These are phyloP conservation scores for Galeopsis tetrahit DNA, from an alignment of 257 asterid species.

Conservation along the genomic window DNA sequence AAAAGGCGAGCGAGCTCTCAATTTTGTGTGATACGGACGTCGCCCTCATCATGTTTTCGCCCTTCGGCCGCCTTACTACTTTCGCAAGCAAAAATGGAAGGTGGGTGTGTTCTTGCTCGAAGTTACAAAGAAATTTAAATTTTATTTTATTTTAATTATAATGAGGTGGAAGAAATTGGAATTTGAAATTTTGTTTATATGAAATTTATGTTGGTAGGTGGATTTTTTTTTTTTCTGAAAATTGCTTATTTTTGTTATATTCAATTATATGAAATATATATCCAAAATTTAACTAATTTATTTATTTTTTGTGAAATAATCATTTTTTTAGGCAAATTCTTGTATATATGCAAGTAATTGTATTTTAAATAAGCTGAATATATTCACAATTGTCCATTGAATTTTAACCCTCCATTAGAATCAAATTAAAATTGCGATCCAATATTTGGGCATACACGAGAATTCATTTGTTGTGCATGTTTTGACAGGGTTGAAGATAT, in stretches of 20 bases:
- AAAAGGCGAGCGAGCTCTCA: slow-evolving; percentile 69
- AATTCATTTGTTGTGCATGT: neutral
- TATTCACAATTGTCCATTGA: too few relatives aligned
- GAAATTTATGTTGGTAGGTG: neutral
- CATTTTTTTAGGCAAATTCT: too few relatives aligned
- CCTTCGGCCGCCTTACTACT: slow-evolving; percentile 57
- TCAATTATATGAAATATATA: neutral
- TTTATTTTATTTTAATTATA: neutral
- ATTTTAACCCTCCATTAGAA: too few relatives aligned
- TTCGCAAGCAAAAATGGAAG: slow-evolving; percentile 59
- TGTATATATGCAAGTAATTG: too few relatives aligned
- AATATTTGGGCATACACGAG: too few relatives aligned
- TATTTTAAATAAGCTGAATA: too few relatives aligned
- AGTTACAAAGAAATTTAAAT: neutral
- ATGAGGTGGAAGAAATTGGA: neutral
- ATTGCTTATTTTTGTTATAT: neutral
- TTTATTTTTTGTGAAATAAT: neutral
- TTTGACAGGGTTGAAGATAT: slow-evolving; percentile 66
- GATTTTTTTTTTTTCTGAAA: neutral
- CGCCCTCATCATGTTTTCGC: slow-evolving; percentile 72
- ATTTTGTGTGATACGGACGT: slow-evolving; percentile 67
- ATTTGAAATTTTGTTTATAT: neutral
- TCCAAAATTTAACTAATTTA: neutral
- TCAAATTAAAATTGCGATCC: too few relatives aligned
- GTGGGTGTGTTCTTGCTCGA: slow-evolving; percentile 28